These are phyloP conservation scores for Fusarium heterosporum DNA, from an alignment of 2,329 filamentous ascomycete genomes.

Conservation along the genomic window DNA sequence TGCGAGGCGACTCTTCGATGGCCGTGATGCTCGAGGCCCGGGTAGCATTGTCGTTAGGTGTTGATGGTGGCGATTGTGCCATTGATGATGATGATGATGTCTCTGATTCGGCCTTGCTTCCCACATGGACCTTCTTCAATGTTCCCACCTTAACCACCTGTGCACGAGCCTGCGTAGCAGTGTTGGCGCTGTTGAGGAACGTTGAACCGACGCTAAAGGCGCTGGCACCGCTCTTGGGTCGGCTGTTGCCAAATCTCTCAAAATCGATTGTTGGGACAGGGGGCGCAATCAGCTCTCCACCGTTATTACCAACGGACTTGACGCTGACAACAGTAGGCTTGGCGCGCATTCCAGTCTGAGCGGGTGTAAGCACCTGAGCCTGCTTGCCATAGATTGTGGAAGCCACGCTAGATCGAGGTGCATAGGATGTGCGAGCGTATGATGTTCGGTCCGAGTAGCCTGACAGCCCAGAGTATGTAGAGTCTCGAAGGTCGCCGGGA, in stretches of 20 bases:
- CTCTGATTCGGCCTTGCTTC: slow-evolving; percentile 53
- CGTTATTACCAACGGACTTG: slow-evolving; percentile 73
- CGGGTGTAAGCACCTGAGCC: slow-evolving; percentile 82
- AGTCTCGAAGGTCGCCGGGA: slow-evolving; percentile 89
- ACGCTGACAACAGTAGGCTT: slow-evolving; percentile 96
- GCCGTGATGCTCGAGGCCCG: slow-evolving; percentile 61
- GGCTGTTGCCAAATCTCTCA: slow-evolving; percentile 63
- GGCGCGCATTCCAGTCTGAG: slow-evolving; percentile 86
- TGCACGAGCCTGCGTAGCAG: slow-evolving; percentile 67
- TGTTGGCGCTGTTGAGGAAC: slow-evolving; percentile 74
- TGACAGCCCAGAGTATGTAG: slow-evolving; percentile 85
- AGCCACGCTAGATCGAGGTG: slow-evolving; percentile 79
- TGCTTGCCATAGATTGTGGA: slow-evolving; percentile 96
- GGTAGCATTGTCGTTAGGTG: slow-evolving; percentile 39
- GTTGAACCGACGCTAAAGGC: slow-evolving; percentile 76
- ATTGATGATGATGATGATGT: slow-evolving; percentile 42
- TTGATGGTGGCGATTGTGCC: slow-evolving; percentile 37
- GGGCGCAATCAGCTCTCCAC: slow-evolving; percentile 68
- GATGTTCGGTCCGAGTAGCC: slow-evolving; percentile 71
- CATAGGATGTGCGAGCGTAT: slow-evolving; percentile 68
- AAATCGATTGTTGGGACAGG: slow-evolving; percentile 80
- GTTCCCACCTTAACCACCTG: slow-evolving; percentile 71
- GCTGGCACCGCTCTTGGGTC: slow-evolving; percentile 66
- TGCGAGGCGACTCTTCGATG: slow-evolving; percentile 61
- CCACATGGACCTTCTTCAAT: slow-evolving; percentile 60